phyloP scores from a whole-genome alignment of 2,329 filamentous ascomycete genomes.

The Uncinocarpus reesii region DNA sequence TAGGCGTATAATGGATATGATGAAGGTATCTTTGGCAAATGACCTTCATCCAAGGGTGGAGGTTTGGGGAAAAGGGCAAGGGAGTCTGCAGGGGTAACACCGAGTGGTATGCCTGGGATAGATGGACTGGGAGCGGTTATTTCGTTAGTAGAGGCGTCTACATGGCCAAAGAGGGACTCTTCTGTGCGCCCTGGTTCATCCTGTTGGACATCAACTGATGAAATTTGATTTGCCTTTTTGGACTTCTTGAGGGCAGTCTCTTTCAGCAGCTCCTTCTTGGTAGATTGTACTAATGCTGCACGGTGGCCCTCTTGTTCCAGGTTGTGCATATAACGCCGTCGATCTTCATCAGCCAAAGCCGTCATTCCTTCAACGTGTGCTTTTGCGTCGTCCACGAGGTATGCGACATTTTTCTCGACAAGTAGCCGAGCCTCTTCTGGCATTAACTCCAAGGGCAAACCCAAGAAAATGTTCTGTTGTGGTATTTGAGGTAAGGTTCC shows the following conservation, averaged over 20 bases:
- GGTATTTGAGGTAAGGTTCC: conserved; percentile 85
- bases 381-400: conserved; percentile 67
- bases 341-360: conserved; percentile 47
- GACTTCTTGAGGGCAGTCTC: conserved; percentile 37
- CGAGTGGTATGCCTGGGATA: conserved; percentile 21
- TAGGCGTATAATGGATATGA: conserved; percentile 71
- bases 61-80: conserved; percentile 35
- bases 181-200: neutral
- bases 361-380: conserved; percentile 58
- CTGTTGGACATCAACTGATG: neutral
- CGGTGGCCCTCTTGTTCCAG: conserved; percentile 47
- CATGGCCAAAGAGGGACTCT: conserved; percentile 14
- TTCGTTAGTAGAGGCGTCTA: conserved; percentile 6
- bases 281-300: conserved; percentile 38
- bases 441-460: conserved; percentile 78
- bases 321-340: conserved; percentile 50
- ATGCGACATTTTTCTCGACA: conserved; percentile 64
- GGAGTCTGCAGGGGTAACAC: conserved; percentile 44
- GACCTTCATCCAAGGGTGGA: conserved; percentile 20
- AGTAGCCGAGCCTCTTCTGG: conserved; percentile 79
- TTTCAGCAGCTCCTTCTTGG: conserved; percentile 42
- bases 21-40: conserved; percentile 31
- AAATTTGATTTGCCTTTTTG: conserved; percentile 17
- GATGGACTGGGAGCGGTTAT: conserved; percentile 12
- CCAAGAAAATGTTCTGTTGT: conserved; percentile 88